These are phyloP conservation scores for Sutorius eximius DNA, from an alignment of 1,284 basidiomycete species.

Conservation along the genomic window DNA sequence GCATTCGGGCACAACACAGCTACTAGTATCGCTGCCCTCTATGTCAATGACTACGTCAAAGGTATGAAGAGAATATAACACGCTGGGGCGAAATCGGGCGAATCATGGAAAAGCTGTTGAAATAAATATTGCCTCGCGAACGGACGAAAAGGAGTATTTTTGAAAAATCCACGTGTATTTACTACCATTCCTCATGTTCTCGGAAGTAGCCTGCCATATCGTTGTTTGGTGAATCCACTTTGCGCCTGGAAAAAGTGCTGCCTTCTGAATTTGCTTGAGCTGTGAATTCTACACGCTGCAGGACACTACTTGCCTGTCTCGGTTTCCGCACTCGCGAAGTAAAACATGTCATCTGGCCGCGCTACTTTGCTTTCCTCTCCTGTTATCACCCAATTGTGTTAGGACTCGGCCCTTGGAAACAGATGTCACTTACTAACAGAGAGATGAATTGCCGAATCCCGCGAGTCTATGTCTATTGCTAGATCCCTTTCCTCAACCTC, in stretches of 20 bases:
- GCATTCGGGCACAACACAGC: not conserved
- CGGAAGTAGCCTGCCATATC: conserved; percentile 1
- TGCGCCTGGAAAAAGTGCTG: not conserved
- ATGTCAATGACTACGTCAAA: not conserved
- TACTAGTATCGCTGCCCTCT: not conserved
- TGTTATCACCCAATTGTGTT: not conserved
- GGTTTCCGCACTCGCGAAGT: not conserved
- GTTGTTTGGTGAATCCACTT: not conserved
- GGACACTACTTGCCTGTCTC: not conserved
- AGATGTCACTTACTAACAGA: conserved; percentile 3
- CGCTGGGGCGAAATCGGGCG: not conserved
- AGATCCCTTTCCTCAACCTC: not conserved
- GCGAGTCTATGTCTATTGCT: not conserved
- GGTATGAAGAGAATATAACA: not conserved
- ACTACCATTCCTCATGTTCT: not conserved
- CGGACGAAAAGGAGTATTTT: not conserved
- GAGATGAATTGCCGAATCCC: not conserved
- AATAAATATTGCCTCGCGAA: not conserved
- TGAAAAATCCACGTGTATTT: not conserved
- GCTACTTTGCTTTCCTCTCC: not conserved
- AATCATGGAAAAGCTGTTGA: not conserved
- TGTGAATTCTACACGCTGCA: not conserved
- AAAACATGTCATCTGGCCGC: rapidly evolving
- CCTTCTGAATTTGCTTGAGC: not conserved
- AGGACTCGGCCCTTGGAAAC: not conserved